A percentile compares a stretch with the other conserved stretches of the same genome.
These are phyloP conservation scores for Citrus australasica DNA, from an alignment of 345 rosid species.

Conservation along the genomic window DNA sequence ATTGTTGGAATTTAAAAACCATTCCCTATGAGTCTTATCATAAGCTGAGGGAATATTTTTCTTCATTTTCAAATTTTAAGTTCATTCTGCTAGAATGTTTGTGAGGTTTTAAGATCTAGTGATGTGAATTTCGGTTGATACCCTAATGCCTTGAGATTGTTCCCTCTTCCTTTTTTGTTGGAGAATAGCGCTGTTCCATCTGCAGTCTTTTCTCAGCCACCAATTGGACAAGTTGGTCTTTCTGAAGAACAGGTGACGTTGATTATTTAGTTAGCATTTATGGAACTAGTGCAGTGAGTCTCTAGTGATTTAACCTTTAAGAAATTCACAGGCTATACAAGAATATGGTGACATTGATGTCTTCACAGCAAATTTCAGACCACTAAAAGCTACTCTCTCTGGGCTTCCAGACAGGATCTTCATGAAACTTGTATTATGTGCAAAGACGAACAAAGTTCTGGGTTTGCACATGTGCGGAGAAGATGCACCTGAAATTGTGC, in stretches of 20 bases:
- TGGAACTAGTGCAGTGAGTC: constrained; percentile 5
- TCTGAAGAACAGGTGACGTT: constrained; percentile 81
- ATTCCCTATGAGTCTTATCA: not conserved
- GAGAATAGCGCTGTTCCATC: constrained; percentile 77
- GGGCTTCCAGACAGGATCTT: constrained; percentile 92
- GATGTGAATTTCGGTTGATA: not conserved
- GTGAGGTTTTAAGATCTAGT: not conserved
- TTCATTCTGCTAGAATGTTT: not conserved
- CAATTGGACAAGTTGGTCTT: constrained; percentile 92
- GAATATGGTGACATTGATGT: constrained; percentile 78
- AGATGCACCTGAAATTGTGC: constrained; percentile 86
- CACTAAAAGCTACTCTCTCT: constrained; percentile 91
- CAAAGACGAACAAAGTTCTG: constrained; percentile 67
- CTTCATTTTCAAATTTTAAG: not conserved
- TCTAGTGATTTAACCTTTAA: constrained; percentile 16
- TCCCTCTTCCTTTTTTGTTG: not conserved
- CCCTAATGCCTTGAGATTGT: not conserved
- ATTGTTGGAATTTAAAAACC: not conserved
- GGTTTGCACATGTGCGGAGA: constrained; percentile 97
- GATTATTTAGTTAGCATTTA: constrained; percentile 1
- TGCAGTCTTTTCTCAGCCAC: constrained; percentile 96
- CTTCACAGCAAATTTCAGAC: constrained; percentile 86
- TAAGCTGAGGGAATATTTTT: not conserved
- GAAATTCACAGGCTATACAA: constrained; percentile 62
- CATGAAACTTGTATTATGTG: constrained; percentile 88